Evolutionary conservation across 2,329 filamentous ascomycete species (phyloP).

Genomic region (Aspergillus ibericus): DNA sequence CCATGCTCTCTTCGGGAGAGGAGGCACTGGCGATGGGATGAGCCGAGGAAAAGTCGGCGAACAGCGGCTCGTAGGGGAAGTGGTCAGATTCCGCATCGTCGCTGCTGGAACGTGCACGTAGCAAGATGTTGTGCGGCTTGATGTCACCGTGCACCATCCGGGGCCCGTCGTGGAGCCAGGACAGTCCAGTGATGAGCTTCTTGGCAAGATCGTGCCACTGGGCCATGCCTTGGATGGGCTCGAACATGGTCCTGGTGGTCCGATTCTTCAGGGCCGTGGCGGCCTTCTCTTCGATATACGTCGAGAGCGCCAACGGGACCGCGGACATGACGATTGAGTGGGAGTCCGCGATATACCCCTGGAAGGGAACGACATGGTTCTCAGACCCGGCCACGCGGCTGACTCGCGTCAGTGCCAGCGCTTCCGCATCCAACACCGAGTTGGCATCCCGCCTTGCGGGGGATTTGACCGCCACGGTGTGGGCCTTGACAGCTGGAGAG

Average conservation of each 20-base stretch:
- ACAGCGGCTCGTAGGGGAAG: conserved; percentile 44
- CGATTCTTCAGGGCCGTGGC: conserved; percentile 28
- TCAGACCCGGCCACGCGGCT: conserved; percentile 33
- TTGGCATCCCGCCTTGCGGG: conserved; percentile 43
- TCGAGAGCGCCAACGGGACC: conserved; percentile 44
- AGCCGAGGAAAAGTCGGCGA: conserved; percentile 48
- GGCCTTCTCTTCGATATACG: conserved; percentile 41
- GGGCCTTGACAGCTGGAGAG: conserved; percentile 34
- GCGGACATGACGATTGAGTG: conserved; percentile 47
- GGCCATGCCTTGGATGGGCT: conserved; percentile 44
- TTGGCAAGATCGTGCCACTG: conserved; percentile 44
- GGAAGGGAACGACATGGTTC: conserved; percentile 45
- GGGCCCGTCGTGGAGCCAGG: conserved; percentile 44
- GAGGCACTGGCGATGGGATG: conserved; percentile 19
- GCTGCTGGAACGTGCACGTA: conserved; percentile 27
- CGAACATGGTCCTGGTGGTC: conserved; percentile 46
- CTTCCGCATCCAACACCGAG: conserved; percentile 45
- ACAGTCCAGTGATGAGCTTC: conserved; percentile 42
- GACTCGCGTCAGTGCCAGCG: conserved; percentile 43
- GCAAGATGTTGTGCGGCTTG: conserved; percentile 49
- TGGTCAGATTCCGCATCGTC: conserved; percentile 10
- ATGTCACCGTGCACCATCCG: conserved; percentile 50
- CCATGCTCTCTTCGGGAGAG: conserved; percentile 16
- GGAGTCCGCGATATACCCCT: conserved; percentile 41
- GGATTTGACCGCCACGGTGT: conserved; percentile 47